These are phyloP conservation scores for Colletotrichum sp. DNA, from an alignment of 2,329 filamentous ascomycete species.

Conservation along the genomic window DNA sequence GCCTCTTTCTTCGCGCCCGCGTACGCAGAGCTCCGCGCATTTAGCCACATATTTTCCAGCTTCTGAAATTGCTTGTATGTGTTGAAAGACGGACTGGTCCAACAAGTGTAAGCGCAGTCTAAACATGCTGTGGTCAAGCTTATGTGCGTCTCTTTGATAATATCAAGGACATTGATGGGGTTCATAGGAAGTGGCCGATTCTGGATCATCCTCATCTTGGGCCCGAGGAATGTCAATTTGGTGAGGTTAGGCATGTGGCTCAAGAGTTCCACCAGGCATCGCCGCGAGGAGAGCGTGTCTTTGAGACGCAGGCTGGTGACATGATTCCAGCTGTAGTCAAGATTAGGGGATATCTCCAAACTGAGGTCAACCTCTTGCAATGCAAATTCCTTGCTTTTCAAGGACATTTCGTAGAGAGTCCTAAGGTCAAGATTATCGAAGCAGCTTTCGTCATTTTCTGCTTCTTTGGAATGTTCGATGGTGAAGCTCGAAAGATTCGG, in stretches of 20 bases:
- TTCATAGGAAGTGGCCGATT: neutral
- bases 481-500: neutral
- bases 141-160: neutral
- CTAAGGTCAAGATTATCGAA: neutral
- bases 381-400: neutral
- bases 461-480: neutral
- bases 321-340: neutral
- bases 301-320: neutral
- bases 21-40: neutral
- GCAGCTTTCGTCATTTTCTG: neutral
- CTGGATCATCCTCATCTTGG: neutral
- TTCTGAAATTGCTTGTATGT: neutral
- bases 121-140: neutral
- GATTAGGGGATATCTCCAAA: too few species aligned
- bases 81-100: neutral
- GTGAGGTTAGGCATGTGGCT: neutral
- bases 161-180: neutral
- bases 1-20: neutral
- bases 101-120: neutral
- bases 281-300: neutral
- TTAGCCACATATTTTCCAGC: neutral
- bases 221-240: neutral
- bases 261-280: rapidly evolving
- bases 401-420: neutral
- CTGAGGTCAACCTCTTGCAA: neutral